A percentile compares a stretch with the other conserved stretches of the same genome.
Evolutionary conservation across 2,329 filamentous ascomycete genomes (phyloP).

Genomic region (Clarireedia monteithiana): DNA sequence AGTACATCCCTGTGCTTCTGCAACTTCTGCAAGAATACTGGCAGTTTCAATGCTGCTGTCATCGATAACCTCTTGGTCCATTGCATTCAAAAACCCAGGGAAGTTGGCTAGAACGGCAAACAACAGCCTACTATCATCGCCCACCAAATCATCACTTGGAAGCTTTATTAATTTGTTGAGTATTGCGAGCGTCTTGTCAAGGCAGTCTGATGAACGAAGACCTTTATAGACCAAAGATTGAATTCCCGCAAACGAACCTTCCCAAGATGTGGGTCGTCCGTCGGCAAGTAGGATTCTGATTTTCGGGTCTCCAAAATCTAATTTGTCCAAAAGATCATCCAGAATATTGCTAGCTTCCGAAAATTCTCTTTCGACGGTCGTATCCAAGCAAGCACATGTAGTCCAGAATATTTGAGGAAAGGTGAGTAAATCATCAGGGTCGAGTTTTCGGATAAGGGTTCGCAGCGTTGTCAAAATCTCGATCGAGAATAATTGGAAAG

Average conservation of each 20-base stretch:
- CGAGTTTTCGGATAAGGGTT: slow-evolving; percentile 79
- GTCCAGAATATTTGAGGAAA: slow-evolving; percentile 98
- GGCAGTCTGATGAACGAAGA: slow-evolving; percentile 74
- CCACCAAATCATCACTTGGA: slow-evolving; percentile 73
- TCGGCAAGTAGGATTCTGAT: slow-evolving; percentile 67
- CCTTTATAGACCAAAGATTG: slow-evolving; percentile 87
- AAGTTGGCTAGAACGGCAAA: slow-evolving; percentile 89
- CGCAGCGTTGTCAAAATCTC: slow-evolving; percentile 93
- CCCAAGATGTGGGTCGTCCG: slow-evolving; percentile 78
- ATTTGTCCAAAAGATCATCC: slow-evolving; percentile 73
- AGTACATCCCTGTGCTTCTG: slow-evolving; percentile 62
- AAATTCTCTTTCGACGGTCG: slow-evolving; percentile 93
- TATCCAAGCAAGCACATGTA: slow-evolving; percentile 90
- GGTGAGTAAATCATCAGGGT: slow-evolving; percentile 69
- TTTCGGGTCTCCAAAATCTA: slow-evolving; percentile 66
- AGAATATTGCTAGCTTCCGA: slow-evolving; percentile 88
- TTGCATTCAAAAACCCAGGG: slow-evolving; percentile 71
- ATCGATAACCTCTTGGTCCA: slow-evolving; percentile 57
- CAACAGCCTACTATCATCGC: slow-evolving; percentile 72
- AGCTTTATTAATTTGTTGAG: slow-evolving; percentile 73
- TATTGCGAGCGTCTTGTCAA: slow-evolving; percentile 68
- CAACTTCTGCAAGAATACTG: slow-evolving; percentile 61
- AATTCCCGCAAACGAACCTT: slow-evolving; percentile 79
- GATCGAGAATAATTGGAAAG: slow-evolving; percentile 96
- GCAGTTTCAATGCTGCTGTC: slow-evolving; percentile 54